Conservation (phyloP, 2,329 filamentous ascomycete species). For the Epichloe typhina region DNA sequence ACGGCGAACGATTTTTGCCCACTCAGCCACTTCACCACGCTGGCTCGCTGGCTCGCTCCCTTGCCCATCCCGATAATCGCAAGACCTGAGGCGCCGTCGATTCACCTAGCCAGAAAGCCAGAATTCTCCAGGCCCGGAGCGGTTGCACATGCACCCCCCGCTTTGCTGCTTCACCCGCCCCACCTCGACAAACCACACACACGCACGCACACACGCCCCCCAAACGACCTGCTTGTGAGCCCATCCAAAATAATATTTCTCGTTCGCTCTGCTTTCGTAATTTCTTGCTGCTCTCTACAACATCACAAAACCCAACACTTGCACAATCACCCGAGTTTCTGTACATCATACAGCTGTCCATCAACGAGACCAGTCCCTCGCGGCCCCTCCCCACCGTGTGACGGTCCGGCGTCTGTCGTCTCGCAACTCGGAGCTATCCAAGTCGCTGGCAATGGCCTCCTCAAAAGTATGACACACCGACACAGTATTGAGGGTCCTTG, state of each 20-base stretch:
- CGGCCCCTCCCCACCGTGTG: slow-evolving; percentile 13
- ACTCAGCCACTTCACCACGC: background rate
- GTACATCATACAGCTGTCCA: slow-evolving; percentile 7
- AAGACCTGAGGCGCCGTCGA: slow-evolving; percentile 15
- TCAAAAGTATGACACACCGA: slow-evolving; percentile 39
- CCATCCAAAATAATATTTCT: slow-evolving; percentile 29
- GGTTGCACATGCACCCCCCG: slow-evolving; percentile 5
- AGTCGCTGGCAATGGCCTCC: slow-evolving; percentile 42
- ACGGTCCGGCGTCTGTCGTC: slow-evolving; percentile 20
- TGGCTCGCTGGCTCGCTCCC: background rate
- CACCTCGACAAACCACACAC: slow-evolving; percentile 9
- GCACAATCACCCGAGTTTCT: background rate
- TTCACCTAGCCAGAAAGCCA: slow-evolving; percentile 10
- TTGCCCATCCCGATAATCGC: slow-evolving; percentile 18
- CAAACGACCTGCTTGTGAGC: slow-evolving; percentile 7
- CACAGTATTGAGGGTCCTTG: slow-evolving; percentile 13
- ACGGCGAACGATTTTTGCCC: slow-evolving; percentile 1
- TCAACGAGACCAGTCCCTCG: slow-evolving; percentile 5
- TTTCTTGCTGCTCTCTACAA: slow-evolving; percentile 7
- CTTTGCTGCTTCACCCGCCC: background rate
- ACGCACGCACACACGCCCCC: slow-evolving; percentile 6
- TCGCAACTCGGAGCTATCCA: slow-evolving; percentile 21
- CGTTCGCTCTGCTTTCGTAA: slow-evolving; percentile 15
- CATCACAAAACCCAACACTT: slow-evolving; percentile 3
- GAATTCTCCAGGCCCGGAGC: slow-evolving; percentile 7